These are phyloP conservation scores for Alternaria metachromatica DNA, from an alignment of 2,329 filamentous ascomycete genomes.

Conservation along the genomic window DNA sequence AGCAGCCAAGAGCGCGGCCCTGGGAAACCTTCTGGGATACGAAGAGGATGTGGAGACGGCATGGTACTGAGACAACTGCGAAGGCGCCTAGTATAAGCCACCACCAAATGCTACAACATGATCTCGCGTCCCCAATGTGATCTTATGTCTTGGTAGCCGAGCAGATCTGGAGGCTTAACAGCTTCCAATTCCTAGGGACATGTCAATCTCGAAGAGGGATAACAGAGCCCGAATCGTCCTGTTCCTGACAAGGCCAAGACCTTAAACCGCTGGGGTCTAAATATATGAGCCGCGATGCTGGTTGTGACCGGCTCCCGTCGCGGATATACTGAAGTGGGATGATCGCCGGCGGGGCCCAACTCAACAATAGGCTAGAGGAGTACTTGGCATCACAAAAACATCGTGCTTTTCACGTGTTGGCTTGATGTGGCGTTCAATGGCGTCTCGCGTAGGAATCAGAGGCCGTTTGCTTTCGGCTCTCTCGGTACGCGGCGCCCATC, in stretches of 20 bases:
- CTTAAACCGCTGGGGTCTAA: slow-evolving; percentile 17
- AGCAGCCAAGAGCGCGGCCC: slow-evolving; percentile 28
- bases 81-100: neutral
- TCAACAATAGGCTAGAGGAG: neutral
- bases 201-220: neutral
- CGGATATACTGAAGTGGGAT: slow-evolving; percentile 13
- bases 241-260: slow-evolving; percentile 16
- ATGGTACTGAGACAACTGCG: neutral
- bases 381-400: slow-evolving; percentile 2
- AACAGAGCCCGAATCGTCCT: neutral
- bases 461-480: neutral
- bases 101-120: neutral
- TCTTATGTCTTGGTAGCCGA: neutral
- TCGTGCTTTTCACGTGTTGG: neutral
- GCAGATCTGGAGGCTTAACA: neutral
- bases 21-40: slow-evolving; percentile 21
- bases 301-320: slow-evolving; percentile 17
- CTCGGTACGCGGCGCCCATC: neutral
- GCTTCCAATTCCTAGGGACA: neutral
- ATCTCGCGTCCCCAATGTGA: neutral
- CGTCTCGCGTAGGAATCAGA: slow-evolving; percentile 6
- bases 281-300: slow-evolving; percentile 20
- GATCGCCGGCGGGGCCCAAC: slow-evolving; percentile 18
- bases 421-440: slow-evolving; percentile 1
- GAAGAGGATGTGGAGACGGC: slow-evolving; percentile 20